Evolutionary conservation across 495 filamentous ascomycete species (phyloP), one percentile per base, ranked within the genome.

Genomic region (Aspergillus asperescens): DNA sequence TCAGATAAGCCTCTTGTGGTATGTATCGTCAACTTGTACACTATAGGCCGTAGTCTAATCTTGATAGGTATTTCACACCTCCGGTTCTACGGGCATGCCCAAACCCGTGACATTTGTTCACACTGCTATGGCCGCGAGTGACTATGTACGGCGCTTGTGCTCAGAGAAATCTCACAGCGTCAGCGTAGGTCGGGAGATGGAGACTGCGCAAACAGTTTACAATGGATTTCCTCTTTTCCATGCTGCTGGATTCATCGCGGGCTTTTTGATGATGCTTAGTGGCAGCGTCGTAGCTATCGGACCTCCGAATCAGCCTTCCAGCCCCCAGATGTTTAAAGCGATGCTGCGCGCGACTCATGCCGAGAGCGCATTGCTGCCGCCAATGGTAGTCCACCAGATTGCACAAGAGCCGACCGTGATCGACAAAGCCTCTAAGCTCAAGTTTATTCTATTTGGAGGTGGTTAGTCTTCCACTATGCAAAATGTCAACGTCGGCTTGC

Each of bases 51-150:
- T n/a, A 8, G 8, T 6, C 19, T 25, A 25, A 42, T 20, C 1
- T 24, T 42, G 13, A 3, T 24, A 59, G 56, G 20, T 54, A 5
- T 27, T 69, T 34, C 73, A 76, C 38, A 75, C 72, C 4, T 67
- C 67, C 3, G 73, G 72, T 3, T 71, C 70, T 2, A 74, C 71
- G 0, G 70, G 71, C 0, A 54, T 69, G 22, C 70, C 69, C 1
- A 72, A 72, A 44, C 71, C 69, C 1, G 48, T 74, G 18, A 59
- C 57, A 10, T 32, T 56, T 23, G 19, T 50, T 19, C 52, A 55
- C 15, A 9, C 23, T 12, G 35, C 48, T 12, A 13, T 59, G 7
- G 48, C 48, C 1, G 44, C 48, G 2, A 25, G 22, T 20, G 52
- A 52, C 25, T 22, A 20, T 3, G 25, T 52, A 6, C 37, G 22